These are phyloP conservation scores for Annulohypoxylon stygium DNA, from an alignment of 495 filamentous ascomycete species.

Conservation along the genomic window DNA sequence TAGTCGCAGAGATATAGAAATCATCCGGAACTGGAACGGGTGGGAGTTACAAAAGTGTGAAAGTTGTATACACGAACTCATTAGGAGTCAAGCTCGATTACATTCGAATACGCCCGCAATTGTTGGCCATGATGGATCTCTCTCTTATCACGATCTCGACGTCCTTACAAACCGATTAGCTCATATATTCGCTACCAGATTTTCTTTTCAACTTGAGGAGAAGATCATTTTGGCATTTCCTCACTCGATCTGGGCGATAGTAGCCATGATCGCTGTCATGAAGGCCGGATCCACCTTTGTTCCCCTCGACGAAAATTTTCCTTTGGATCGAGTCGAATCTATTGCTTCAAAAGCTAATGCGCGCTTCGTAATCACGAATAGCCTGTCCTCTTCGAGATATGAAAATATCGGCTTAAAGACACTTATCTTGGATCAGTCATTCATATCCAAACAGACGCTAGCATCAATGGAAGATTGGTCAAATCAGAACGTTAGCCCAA, in stretches of 20 bases:
- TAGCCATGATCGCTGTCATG: conserved; percentile 1
- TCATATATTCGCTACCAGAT: not conserved
- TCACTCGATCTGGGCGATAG: not conserved
- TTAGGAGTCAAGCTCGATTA: not conserved
- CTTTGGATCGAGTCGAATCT: not conserved
- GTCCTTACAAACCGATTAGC: not conserved
- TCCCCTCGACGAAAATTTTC: not conserved
- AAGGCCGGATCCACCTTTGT: conserved; percentile 3
- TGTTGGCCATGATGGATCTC: not conserved
- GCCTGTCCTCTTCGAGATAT: not conserved
- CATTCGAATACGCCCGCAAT: not conserved
- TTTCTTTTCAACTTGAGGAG: not conserved
- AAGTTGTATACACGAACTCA: not conserved
- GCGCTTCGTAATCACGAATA: not conserved
- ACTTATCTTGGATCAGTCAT: not conserved
- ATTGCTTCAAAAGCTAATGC: not conserved
- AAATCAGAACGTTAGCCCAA: not conserved
- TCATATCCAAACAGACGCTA: not conserved
- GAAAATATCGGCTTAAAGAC: not conserved
- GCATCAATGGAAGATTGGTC: not conserved
- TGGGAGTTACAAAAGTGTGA: not conserved
- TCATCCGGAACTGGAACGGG: not conserved
- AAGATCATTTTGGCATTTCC: not conserved
- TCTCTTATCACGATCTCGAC: not conserved
- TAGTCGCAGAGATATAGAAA: not conserved